A percentile compares a stretch with the other conserved stretches of the same genome.
These are phyloP conservation scores for Amanita molliuscula DNA, from an alignment of 768 basidiomycete genomes.

Conservation along the genomic window DNA sequence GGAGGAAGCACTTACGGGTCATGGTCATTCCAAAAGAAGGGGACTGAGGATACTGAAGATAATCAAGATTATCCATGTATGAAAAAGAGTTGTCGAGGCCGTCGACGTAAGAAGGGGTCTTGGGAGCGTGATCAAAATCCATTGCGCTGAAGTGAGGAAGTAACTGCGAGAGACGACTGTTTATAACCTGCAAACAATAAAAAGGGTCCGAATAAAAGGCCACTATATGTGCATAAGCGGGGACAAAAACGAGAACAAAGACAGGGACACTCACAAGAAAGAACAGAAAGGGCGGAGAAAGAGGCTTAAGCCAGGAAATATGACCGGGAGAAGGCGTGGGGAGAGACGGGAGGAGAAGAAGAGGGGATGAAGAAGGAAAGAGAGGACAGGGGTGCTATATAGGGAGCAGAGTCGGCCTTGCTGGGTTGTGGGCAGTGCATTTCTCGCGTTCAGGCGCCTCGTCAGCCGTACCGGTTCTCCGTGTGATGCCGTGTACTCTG, in stretches of 20 bases:
- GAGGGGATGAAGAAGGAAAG: slow-evolving; percentile 17
- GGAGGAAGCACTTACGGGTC: slow-evolving; percentile 37
- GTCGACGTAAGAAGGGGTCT: slow-evolving; percentile 39
- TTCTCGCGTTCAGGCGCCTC: slow-evolving; percentile 2
- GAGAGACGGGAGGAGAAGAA: slow-evolving; percentile 10
- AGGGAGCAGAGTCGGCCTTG: slow-evolving; percentile 9
- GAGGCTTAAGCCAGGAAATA: slow-evolving; percentile 12
- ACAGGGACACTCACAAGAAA: slow-evolving; percentile 3
- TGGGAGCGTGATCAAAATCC: slow-evolving; percentile 37
- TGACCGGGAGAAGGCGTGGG: slow-evolving; percentile 10
- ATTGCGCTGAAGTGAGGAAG: slow-evolving; percentile 28
- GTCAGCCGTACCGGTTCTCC: slow-evolving; percentile 19
- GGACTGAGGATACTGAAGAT: slow-evolving; percentile 60
- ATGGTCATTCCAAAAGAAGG: slow-evolving; percentile 52
- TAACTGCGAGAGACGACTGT: slow-evolving; percentile 13
- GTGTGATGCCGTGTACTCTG: slow-evolving; percentile 19
- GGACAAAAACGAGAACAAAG: slow-evolving; percentile 1
- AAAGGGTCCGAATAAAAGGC: slow-evolving; percentile 15
- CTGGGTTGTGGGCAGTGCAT: slow-evolving; percentile 9
- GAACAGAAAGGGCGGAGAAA: slow-evolving; percentile 10
- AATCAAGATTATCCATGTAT: slow-evolving; percentile 47
- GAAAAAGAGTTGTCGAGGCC: slow-evolving; percentile 32
- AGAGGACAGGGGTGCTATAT: slow-evolving; percentile 17
- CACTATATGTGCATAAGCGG: slow-evolving; percentile 10
- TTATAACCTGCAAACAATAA: slow-evolving; percentile 9